phyloP scores from a whole-genome alignment of 1,284 basidiomycete species.

The Melampsora americana region DNA sequence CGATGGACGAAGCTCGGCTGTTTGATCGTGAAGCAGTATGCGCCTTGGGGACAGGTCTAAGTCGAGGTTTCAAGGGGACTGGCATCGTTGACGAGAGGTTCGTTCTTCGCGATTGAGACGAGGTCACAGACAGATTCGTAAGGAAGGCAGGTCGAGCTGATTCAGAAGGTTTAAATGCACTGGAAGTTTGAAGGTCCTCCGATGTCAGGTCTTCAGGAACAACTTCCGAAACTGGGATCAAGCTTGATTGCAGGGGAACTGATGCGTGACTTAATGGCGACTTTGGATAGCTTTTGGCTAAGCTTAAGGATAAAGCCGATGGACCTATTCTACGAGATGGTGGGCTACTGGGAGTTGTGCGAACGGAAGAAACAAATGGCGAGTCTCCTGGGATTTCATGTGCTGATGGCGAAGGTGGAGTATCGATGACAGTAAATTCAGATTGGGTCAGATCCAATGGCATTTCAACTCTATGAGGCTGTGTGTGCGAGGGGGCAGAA shows the following conservation, averaged over 20 bases:
- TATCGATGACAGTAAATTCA: slow-evolving; percentile 41
- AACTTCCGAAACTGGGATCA: not conserved
- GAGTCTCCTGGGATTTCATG: slow-evolving; percentile 13
- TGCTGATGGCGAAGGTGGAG: not conserved
- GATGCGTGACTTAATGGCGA: slow-evolving; percentile 21
- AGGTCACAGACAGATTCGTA: slow-evolving; percentile 19
- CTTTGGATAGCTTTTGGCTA: slow-evolving; percentile 33
- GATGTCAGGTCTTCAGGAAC: not conserved
- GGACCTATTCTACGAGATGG: not conserved
- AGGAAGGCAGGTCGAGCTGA: slow-evolving; percentile 41
- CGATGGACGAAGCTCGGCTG: slow-evolving; percentile 24
- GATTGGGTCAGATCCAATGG: slow-evolving; percentile 33
- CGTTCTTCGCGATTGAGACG: slow-evolving; percentile 6
- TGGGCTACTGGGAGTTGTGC: not conserved
- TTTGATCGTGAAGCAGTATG: slow-evolving; percentile 14
- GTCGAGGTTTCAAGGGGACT: slow-evolving; percentile 22
- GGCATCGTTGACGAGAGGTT: not conserved
- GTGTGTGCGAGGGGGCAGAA: not conserved
- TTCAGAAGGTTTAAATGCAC: slow-evolving; percentile 42
- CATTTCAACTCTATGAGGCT: not conserved
- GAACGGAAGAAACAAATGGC: slow-evolving; percentile 23
- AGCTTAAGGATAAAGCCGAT: slow-evolving; percentile 31
- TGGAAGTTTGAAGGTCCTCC: not conserved
- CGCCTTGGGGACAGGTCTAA: slow-evolving; percentile 33
- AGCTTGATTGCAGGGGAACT: not conserved